Base-by-base conservation (phyloP, 352 stramenopile genomes). In the Sclerospora graminicola region DNA sequence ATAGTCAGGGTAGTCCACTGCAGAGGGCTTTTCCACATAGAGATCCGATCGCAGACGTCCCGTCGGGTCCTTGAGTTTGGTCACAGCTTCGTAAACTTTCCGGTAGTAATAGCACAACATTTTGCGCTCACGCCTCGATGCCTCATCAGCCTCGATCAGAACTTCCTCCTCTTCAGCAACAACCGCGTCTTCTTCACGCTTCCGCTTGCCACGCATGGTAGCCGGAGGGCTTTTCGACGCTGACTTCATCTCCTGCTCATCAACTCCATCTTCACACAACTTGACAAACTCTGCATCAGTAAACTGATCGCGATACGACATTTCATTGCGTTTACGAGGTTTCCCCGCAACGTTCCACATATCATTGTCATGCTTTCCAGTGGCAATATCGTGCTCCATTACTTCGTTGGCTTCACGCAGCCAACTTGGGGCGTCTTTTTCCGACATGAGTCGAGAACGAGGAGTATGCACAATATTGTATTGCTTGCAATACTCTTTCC, bases 251-350 rank as follows among this genome's bases (percentile, higher is more conserved):
- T 50, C 45, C 0, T 69, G 50, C 13, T 76, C 71, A 20, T 82
- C 70, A 16, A 88, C 54, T 15, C 77, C 80, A n/a, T 89, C 79
- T 54, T 93, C 81, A 40, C 79, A 89, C 67, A 93, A 88, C 38
- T 82, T 84, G 8, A 89, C 67, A 58, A 93, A 93, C 59, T 93
- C 78, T 1, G 78, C 82, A 35, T 93, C 81, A 0, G 78, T 90
- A 24, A 84, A 89, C 51, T 85, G 69, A 39, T 93, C 81, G 8
- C 78, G 75, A 41, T 93, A 93, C 41, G 76, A 89, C 23, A 93
- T 82, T 54, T 88, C 75, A 42, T 93, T 89, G 31, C 74, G 67
- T 53, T 87, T 86, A 39, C 79, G 76, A 6, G 75, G 58, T 31
- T 69, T 68, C 24, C 43, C 63, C 13, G 48, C 35, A 35, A 89